phyloP scores from a whole-genome alignment of 2,329 filamentous ascomycete genomes.

The Herpotrichia juniperi region DNA sequence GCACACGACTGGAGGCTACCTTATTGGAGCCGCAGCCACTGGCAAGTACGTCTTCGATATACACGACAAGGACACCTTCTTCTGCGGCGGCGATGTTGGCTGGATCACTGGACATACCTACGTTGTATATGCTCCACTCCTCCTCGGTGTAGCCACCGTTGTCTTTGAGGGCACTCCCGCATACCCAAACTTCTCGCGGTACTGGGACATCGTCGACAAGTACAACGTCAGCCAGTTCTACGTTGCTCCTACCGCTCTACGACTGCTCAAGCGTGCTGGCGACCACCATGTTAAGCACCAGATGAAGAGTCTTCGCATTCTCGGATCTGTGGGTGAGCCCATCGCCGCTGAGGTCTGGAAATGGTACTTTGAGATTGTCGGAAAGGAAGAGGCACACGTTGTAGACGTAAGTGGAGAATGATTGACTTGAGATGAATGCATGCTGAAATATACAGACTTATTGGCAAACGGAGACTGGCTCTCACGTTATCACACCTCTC shows the following conservation, averaged over 20 bases:
- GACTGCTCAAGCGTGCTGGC: constrained; percentile 92
- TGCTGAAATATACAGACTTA: constrained; percentile 72
- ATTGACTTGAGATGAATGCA: background rate
- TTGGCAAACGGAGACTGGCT: constrained; percentile 99
- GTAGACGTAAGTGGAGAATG: constrained; percentile 76
- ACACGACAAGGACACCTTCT: constrained; percentile 90
- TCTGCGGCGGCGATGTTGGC: constrained; percentile 97
- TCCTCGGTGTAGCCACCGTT: constrained; percentile 91
- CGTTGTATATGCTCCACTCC: constrained; percentile 92
- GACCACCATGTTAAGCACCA: constrained; percentile 88
- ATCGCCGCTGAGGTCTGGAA: constrained; percentile 99
- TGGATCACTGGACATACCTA: constrained; percentile 99
- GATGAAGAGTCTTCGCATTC: constrained; percentile 86
- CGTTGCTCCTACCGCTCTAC: constrained; percentile 91
- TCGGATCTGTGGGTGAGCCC: constrained; percentile 95
- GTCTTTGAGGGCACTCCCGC: constrained; percentile 98
- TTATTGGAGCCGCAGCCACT: constrained; percentile 90
- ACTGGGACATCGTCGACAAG: constrained; percentile 98
- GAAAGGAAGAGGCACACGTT: constrained; percentile 90
- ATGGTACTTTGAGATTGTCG: constrained; percentile 97
- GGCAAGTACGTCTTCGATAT: constrained; percentile 99
- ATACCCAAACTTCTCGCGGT: constrained; percentile 96
- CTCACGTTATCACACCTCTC: constrained; percentile 91
- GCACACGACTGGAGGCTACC: constrained; percentile 95
- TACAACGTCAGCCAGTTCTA: constrained; percentile 98